Percentiles rank a stretch among this genome's conserved stretches.
phyloP scores from a whole-genome alignment of 1,139 yeast genomes.

The Wickerhamiella infanticola region DNA sequence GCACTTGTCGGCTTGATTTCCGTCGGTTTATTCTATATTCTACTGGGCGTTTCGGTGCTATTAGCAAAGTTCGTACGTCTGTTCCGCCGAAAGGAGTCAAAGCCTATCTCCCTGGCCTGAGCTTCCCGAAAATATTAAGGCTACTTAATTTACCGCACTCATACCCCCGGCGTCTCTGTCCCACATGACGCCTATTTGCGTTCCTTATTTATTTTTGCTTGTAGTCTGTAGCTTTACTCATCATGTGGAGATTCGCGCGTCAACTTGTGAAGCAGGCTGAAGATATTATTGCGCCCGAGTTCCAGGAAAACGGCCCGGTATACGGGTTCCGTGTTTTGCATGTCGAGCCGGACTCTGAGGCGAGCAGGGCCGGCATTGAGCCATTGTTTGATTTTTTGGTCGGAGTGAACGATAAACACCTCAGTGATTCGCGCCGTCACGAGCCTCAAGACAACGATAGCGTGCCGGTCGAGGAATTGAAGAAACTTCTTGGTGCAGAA shows the following conservation, averaged over 20 bases:
- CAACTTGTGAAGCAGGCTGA: conserved; percentile 68
- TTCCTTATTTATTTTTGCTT: too few relatives aligned
- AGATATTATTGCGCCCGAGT: conserved; percentile 21
- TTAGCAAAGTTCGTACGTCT: neutral
- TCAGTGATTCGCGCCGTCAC: conserved; percentile 8
- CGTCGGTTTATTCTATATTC: neutral
- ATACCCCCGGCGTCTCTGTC: too few relatives aligned
- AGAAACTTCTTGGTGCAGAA: conserved; percentile 18
- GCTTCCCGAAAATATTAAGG: too few relatives aligned
- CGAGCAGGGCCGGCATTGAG: conserved; percentile 41
- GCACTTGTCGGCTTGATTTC: neutral
- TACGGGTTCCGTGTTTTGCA: conserved; percentile 43
- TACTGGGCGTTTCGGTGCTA: neutral
- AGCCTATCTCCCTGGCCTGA: neutral
- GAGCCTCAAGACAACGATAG: conserved; percentile 1
- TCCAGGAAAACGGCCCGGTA: conserved; percentile 15
- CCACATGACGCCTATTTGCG: too few relatives aligned
- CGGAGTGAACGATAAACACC: conserved; percentile 59
- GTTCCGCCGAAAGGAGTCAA: neutral
- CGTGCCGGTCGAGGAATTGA: conserved; percentile 12
- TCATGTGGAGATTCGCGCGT: conserved; percentile 81
- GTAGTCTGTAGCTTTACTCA: neutral
- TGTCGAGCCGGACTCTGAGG: conserved; percentile 31
- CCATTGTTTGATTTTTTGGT: conserved; percentile 79
- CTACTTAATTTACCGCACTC: too few relatives aligned